Conservation (phyloP, 192 early-diverging fungal species). For the Irineochytrium annulatum region DNA sequence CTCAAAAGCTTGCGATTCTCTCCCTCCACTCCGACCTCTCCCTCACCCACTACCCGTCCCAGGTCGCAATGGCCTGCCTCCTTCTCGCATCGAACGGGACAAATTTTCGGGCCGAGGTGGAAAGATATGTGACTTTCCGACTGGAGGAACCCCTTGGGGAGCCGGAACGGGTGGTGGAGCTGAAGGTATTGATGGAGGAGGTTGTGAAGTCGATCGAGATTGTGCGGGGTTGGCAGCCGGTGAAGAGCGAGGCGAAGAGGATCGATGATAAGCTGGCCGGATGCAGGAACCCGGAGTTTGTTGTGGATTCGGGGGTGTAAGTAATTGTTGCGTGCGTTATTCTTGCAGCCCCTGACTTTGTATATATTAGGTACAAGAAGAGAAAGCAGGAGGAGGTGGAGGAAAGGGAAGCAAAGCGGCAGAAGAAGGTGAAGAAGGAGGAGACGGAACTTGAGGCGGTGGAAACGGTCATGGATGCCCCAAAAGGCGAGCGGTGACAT, state of each 20-base stretch:
- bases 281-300: conserved; percentile 39
- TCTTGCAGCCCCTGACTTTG: background rate
- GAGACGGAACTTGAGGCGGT: background rate
- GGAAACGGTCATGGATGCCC: too few relatives aligned
- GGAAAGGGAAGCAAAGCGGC: conserved; percentile 16
- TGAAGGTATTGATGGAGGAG: conserved; percentile 15
- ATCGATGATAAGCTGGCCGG: conserved; percentile 26
- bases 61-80: conserved; percentile 45
- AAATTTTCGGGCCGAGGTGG: conserved; percentile 23
- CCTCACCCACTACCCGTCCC: conserved; percentile 42
- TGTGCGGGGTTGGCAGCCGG: conserved; percentile 12
- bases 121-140: conserved; percentile 27
- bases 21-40: conserved; percentile 33
- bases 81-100: conserved; percentile 28
- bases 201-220: conserved; percentile 14
- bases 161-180: conserved; percentile 5
- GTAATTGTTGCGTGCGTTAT: conserved; percentile 1
- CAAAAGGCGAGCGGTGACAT: too few relatives aligned
- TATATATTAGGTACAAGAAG: background rate
- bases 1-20: conserved; percentile 21
- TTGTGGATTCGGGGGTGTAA: conserved; percentile 27
- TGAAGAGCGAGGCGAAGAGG: conserved; percentile 14
- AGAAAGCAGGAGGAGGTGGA: conserved; percentile 4
- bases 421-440: conserved; percentile 10
- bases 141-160: conserved; percentile 16